Evolutionary conservation across 441 rosid species (phyloP).

Genomic region (Rhodomyrtus psidioides): DNA sequence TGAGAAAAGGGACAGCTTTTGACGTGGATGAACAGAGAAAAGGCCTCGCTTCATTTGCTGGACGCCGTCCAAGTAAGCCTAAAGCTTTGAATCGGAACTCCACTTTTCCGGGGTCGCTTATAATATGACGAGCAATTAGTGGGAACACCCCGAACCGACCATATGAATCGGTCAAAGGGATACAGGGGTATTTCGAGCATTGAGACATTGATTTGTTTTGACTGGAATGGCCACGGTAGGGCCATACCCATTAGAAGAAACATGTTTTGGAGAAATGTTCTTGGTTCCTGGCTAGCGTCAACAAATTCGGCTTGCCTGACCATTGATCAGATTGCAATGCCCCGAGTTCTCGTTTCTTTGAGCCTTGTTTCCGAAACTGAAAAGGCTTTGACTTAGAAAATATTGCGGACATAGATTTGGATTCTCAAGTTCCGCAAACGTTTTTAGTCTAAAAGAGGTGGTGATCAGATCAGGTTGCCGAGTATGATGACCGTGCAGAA

Average conservation of each 20-base stretch:
- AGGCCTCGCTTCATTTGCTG: background rate
- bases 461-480: background rate
- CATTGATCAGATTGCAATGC: background rate
- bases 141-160: background rate
- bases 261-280: background rate
- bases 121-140: background rate
- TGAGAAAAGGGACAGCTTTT: background rate
- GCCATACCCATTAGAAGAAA: background rate
- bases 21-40: background rate
- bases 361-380: background rate
- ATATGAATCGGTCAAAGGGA: background rate
- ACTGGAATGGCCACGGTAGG: background rate
- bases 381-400: background rate
- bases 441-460: background rate
- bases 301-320: background rate
- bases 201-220: background rate
- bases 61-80: background rate
- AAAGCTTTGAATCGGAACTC: background rate
- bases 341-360: background rate
- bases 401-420: background rate
- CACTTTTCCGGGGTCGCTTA: background rate
- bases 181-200: background rate
- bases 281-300: background rate
- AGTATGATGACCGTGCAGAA: background rate
- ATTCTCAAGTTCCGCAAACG: background rate